These are phyloP conservation scores for Neonectria ditissima DNA, from an alignment of 2,329 filamentous ascomycete species.

Conservation along the genomic window DNA sequence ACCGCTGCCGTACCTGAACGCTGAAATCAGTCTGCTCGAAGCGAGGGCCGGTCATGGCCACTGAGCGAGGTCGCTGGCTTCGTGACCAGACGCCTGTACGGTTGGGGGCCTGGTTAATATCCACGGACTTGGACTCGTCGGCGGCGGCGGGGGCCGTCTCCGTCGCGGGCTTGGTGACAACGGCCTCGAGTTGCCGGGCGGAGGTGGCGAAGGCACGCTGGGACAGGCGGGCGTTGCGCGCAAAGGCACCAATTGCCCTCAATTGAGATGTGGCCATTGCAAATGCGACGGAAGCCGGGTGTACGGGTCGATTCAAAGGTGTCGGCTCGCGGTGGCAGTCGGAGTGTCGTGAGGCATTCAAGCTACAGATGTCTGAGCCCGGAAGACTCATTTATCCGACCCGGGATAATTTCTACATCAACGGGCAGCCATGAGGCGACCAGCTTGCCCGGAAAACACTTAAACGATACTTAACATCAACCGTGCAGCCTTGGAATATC, in stretches of 20 bases:
- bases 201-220: constrained; percentile 63
- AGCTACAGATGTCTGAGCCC: constrained; percentile 31
- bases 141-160: constrained; percentile 58
- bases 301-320: constrained; percentile 42
- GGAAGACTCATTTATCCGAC: constrained; percentile 41
- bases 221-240: constrained; percentile 58
- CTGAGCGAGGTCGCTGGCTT: constrained; percentile 82
- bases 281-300: constrained; percentile 41
- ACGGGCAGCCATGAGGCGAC: not conserved
- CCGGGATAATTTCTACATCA: constrained; percentile 39
- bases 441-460: not conserved
- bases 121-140: constrained; percentile 57
- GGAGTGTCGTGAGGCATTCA: constrained; percentile 41
- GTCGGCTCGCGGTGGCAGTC: constrained; percentile 37
- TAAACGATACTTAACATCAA: not conserved
- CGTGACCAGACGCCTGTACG: constrained; percentile 82
- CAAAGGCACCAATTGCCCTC: constrained; percentile 58
- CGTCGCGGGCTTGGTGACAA: constrained; percentile 52
- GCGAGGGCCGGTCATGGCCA: constrained; percentile 91
- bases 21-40: constrained; percentile 98
- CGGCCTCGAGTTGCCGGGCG: constrained; percentile 59
- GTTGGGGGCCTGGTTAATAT: constrained; percentile 86
- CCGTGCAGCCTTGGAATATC: not conserved
- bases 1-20: constrained; percentile 75
- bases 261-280: constrained; percentile 60